These are phyloP conservation scores for Larix kaempferi DNA, from an alignment of 75 land plant genomes.

Conservation along the genomic window DNA sequence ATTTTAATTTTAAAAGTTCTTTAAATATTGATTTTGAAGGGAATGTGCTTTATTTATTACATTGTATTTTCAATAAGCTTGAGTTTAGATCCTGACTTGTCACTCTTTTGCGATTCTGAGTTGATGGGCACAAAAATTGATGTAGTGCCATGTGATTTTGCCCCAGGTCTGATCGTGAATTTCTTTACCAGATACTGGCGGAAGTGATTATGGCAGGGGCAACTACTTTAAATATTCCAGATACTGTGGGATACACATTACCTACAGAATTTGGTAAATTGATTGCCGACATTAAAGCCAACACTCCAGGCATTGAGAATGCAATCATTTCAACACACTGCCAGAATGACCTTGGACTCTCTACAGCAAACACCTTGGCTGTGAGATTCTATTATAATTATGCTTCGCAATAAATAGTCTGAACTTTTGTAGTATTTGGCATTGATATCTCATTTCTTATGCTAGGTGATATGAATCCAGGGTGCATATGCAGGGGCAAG, in stretches of 20 bases:
- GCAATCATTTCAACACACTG: constrained; percentile 96
- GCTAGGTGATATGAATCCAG: constrained; percentile 29
- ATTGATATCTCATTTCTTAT: constrained; percentile 7
- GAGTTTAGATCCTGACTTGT: background rate
- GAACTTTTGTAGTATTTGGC: background rate
- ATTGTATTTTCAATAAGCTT: background rate
- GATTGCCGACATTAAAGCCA: constrained; percentile 85
- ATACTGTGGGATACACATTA: constrained; percentile 83
- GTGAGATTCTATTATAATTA: constrained; percentile 25
- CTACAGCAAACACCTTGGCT: constrained; percentile 91
- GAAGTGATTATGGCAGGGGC: constrained; percentile 99
- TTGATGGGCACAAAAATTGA: background rate
- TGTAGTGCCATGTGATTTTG: background rate
- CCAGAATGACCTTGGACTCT: constrained; percentile 96
- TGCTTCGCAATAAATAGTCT: background rate
- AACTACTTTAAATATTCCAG: constrained; percentile 98
- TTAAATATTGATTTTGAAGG: background rate
- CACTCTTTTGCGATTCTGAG: background rate
- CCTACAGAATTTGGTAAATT: constrained; percentile 78
- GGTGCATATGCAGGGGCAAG: constrained; percentile 95
- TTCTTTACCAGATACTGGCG: constrained; percentile 75
- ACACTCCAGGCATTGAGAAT: constrained; percentile 87
- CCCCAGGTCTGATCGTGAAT: constrained; percentile 81
- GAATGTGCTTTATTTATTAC: background rate
- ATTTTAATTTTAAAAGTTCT: background rate